These are phyloP conservation scores for Colletotrichum siamense DNA, from an alignment of 2,329 filamentous ascomycete species.

Conservation along the genomic window DNA sequence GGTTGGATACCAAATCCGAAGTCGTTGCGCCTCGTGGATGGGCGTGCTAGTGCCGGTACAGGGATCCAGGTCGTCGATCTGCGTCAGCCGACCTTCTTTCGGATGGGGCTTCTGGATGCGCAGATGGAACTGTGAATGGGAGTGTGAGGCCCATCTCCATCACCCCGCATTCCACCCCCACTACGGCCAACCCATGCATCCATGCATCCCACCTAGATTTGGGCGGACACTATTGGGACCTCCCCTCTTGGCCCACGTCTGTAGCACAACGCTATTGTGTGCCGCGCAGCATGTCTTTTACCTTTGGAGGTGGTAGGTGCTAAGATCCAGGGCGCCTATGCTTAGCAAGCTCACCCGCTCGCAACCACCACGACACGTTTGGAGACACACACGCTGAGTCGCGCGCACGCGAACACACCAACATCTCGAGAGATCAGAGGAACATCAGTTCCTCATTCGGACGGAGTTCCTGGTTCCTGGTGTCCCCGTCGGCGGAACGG, in stretches of 20 bases:
- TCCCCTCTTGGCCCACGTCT: neutral
- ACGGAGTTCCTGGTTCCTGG: slow-evolving; percentile 21
- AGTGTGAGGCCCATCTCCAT: neutral
- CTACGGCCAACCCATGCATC: neutral
- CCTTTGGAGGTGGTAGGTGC: neutral
- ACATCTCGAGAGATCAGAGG: neutral
- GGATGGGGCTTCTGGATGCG: neutral
- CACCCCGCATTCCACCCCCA: slow-evolving; percentile 3
- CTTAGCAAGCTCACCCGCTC: neutral
- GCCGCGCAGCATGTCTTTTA: neutral
- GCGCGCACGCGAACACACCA: neutral
- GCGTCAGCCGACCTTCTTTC: slow-evolving; percentile 13
- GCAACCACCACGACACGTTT: neutral
- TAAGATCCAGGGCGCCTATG: neutral
- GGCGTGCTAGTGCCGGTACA: slow-evolving; percentile 4
- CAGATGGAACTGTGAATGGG: neutral
- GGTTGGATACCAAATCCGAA: slow-evolving; percentile 16
- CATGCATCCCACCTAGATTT: neutral
- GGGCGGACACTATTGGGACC: neutral
- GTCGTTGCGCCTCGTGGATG: neutral
- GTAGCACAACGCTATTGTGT: neutral
- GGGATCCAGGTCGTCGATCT: slow-evolving; percentile 12
- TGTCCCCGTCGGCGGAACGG: neutral
- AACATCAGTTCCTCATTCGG: slow-evolving; percentile 2
- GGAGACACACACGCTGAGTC: neutral